Percentiles rank a stretch among this genome's conserved stretches.
phyloP scores from a whole-genome alignment of 2,329 filamentous ascomycete species.

The Aaosphaeria arxii region DNA sequence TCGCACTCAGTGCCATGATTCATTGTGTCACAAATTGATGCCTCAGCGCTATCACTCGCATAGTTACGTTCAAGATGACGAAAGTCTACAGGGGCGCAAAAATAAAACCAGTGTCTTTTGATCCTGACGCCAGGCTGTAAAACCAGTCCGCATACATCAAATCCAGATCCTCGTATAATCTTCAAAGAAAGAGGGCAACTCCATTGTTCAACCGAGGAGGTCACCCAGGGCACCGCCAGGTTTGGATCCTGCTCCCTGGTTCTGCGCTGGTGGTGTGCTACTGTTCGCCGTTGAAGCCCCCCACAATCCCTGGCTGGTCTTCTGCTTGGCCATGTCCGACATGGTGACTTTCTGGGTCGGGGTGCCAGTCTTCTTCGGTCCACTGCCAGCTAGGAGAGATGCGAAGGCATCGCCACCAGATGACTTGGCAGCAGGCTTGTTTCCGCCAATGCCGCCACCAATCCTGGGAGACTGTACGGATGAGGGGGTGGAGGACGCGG shows the following conservation, averaged over 20 bases:
- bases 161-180: too few species aligned
- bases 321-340: conserved; percentile 96
- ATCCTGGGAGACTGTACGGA: conserved; percentile 39
- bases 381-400: conserved; percentile 74
- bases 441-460: conserved; percentile 30
- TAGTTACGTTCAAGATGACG: too few species aligned
- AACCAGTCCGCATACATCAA: too few species aligned
- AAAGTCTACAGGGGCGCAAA: too few species aligned
- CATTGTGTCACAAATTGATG: too few species aligned
- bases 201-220: conserved; percentile 21
- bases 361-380: conserved; percentile 70
- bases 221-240: conserved; percentile 35
- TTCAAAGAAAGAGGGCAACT: not conserved
- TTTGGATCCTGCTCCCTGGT: conserved; percentile 28
- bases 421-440: conserved; percentile 44
- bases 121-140: too few species aligned
- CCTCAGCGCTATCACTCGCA: too few species aligned
- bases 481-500: conserved; percentile 38
- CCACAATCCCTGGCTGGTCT: conserved; percentile 93
- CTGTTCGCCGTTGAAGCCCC: conserved; percentile 59
- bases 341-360: conserved; percentile 68
- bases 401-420: conserved; percentile 84
- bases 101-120: too few species aligned
- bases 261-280: conserved; percentile 27
- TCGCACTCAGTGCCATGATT: too few species aligned